These are phyloP conservation scores for Starmerella khaoyaiensis DNA, from an alignment of 805 yeast species.

Conservation along the genomic window DNA sequence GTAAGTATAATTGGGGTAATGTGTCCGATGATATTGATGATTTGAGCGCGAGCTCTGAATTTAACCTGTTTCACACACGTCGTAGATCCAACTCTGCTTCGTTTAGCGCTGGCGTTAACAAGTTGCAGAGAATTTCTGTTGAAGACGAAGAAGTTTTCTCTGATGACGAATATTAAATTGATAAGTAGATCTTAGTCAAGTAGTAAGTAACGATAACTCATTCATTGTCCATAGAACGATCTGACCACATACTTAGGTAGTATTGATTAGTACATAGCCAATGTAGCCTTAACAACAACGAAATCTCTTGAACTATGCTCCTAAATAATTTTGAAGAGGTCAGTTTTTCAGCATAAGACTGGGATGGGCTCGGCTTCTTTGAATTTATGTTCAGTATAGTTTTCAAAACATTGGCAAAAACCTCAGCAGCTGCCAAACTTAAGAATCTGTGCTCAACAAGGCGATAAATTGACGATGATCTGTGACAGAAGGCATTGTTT, in stretches of 20 bases:
- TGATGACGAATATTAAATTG: conserved; percentile 3
- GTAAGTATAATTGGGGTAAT: conserved; percentile 79
- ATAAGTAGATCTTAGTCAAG: too few species aligned
- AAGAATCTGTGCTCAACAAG: not conserved
- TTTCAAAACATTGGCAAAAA: not conserved
- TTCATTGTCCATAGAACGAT: too few species aligned
- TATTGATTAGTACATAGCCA: conserved; percentile 7
- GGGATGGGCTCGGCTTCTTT: not conserved
- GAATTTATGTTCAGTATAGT: not conserved
- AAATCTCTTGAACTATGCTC: conserved; percentile 2
- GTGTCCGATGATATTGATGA: conserved; percentile 56
- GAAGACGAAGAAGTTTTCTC: conserved; percentile 9
- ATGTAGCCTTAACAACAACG: conserved; percentile 4
- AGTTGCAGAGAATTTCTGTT: conserved; percentile 3
- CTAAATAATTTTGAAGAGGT: too few species aligned
- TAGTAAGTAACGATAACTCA: too few species aligned
- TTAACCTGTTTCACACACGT: conserved; percentile 29
- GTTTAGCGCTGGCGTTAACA: conserved; percentile 8
- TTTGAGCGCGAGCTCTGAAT: conserved; percentile 45
- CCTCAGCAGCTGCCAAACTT: not conserved
- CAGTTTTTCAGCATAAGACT: too few species aligned
- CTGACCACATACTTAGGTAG: too few species aligned
- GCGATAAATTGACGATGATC: not conserved
- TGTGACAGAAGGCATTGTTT: too few species aligned
- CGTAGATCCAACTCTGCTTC: conserved; percentile 28